Base-by-base conservation (phyloP, 2,329 filamentous ascomycete species). In the Aspergillus pseudoviridinutans region DNA sequence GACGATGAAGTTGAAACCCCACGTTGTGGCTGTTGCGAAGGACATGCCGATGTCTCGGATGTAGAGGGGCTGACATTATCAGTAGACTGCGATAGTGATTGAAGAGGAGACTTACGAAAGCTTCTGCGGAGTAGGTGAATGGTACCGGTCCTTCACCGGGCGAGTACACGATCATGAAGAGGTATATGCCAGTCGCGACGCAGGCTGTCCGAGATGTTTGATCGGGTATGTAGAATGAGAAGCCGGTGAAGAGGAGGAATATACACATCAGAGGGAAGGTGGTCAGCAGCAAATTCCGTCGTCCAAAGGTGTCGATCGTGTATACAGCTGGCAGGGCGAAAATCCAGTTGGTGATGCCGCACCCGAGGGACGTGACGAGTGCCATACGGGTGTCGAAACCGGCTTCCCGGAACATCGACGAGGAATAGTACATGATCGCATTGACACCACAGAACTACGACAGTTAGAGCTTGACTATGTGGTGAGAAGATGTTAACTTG, bases 241-340 rank as follows among this genome's bases (percentile, higher is more conserved):
- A 81, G 1, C 80, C 80, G 0, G 79, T 75, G 69, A 79, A 81
- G 54, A 81, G 71, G 0, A 81, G 68, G 52, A 72, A 77, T 42
- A 67, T 58, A 17, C 57, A 64, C 25, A 79, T 68, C 46, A 87
- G 76, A 0, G 86, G 85, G 64, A 88, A 87, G 0, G 85, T 88
- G 6, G 80, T 80, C 1, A 88, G 74, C 1, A 88, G 76, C 4
- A 88, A 75, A 60, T 84, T 86, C 4, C 86, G 79, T 1, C 87
- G 80, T 5, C 86, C 87, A 64, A 84, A 88, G 0, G 81, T 86
- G 67, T 89, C 86, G 54, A 88, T 88, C 0, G 85, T 87, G 64
- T 84, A 84, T 54, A 88, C 78, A 1, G 85, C 85, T 0, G 84
- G 84, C 9, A 87, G 71, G 0, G 86, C 85, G 61, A 87, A 88